A percentile compares a stretch with the other conserved stretches of the same genome.
Evolutionary conservation across 1,284 basidiomycete genomes (phyloP).

Genomic region (Fomitopsis betulina): DNA sequence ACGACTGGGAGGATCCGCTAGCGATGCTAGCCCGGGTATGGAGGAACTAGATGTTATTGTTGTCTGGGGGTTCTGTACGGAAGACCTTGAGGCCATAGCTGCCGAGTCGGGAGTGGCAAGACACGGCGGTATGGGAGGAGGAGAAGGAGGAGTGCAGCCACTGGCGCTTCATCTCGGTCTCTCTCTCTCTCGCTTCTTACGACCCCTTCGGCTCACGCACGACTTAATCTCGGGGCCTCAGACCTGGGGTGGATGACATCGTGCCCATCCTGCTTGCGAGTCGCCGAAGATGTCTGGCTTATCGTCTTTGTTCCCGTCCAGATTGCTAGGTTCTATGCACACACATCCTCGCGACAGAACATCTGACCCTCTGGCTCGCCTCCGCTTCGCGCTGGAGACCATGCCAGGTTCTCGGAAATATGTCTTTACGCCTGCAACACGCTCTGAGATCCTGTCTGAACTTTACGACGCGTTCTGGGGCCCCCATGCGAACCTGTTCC

Average conservation of each 20-base stretch:
- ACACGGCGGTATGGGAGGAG: not conserved
- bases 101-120: not conserved
- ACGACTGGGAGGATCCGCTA: constrained; percentile 57
- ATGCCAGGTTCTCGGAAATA: constrained; percentile 76
- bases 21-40: constrained; percentile 37
- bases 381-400: constrained; percentile 70
- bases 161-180: not conserved
- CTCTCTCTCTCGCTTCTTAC: not conserved
- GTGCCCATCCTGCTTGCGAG: not conserved
- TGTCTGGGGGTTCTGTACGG: constrained; percentile 26
- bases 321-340: constrained; percentile 47
- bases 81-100: constrained; percentile 31
- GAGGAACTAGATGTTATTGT: constrained; percentile 26
- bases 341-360: constrained; percentile 37
- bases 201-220: not conserved
- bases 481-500: constrained; percentile 60
- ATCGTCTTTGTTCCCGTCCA: constrained; percentile 45
- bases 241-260: not conserved
- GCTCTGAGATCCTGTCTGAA: constrained; percentile 73
- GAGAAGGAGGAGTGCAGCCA: not conserved
- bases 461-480: constrained; percentile 81
- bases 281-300: constrained; percentile 35
- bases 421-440: constrained; percentile 62
- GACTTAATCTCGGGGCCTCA: not conserved
- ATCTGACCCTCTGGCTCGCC: constrained; percentile 60